These are phyloP conservation scores for Phycomyces blakesleeanus DNA, from an alignment of 192 early-diverging fungal genomes.

Conservation along the genomic window DNA sequence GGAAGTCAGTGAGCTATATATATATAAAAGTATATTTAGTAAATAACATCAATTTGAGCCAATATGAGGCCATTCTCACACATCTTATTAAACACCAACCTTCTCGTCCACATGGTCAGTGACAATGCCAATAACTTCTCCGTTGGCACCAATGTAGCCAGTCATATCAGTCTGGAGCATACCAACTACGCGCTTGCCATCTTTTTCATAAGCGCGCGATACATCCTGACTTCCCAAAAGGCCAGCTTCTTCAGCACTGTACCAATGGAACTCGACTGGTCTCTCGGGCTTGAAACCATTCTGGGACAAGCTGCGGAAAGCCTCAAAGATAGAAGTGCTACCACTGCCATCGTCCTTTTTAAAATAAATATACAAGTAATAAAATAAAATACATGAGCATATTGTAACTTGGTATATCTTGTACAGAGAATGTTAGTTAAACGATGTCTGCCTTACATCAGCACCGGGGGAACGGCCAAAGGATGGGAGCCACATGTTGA, in stretches of 20 bases:
- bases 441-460: conserved; percentile 39
- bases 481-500: conserved; percentile 80
- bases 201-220: conserved; percentile 60
- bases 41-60: too few species aligned
- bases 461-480: conserved; percentile 76
- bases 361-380: too few species aligned
- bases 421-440: too few species aligned
- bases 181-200: conserved; percentile 59
- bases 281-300: conserved; percentile 63
- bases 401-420: too few species aligned
- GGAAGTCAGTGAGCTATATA: conserved; percentile 46
- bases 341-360: conserved; percentile 92
- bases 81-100: conserved; percentile 42
- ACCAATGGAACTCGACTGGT: conserved; percentile 97
- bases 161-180: conserved; percentile 92
- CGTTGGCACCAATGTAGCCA: conserved; percentile 65
- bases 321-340: conserved; percentile 84
- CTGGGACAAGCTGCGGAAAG: conserved; percentile 69
- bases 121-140: conserved; percentile 73
- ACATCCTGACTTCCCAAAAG: conserved; percentile 87
- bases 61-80: too few species aligned
- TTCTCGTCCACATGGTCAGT: conserved; percentile 76
- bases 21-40: too few species aligned
- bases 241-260: conserved; percentile 87
- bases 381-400: too few species aligned